phyloP scores from a whole-genome alignment of 257 asterid genomes.

The Fraxinus quadrangulata region DNA sequence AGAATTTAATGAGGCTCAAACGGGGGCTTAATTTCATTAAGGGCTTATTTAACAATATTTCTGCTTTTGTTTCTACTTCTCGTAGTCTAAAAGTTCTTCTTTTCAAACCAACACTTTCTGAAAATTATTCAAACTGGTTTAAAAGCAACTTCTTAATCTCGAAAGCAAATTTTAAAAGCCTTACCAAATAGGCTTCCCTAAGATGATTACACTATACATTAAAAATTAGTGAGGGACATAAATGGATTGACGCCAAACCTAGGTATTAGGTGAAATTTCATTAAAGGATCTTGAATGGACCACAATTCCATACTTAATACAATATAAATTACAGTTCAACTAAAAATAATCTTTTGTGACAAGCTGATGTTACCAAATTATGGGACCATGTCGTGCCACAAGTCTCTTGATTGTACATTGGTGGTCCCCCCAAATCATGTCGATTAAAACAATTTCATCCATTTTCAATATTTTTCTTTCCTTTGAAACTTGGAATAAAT shows the following conservation, averaged over 20 bases:
- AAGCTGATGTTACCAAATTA: slow-evolving; percentile 28
- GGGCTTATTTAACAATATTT: no score
- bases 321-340: slow-evolving; percentile 33
- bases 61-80: no score
- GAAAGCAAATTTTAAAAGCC: no score
- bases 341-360: slow-evolving; percentile 27
- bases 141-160: no score
- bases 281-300: slow-evolving; percentile 11
- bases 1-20: no score
- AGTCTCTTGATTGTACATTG: slow-evolving; percentile 37
- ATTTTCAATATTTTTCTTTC: not conserved
- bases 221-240: not conserved
- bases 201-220: not conserved
- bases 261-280: slow-evolving; percentile 4
- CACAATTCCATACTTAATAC: slow-evolving; percentile 24
- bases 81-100: no score
- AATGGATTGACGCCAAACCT: slow-evolving; percentile 12
- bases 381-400: slow-evolving; percentile 35
- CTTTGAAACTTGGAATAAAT: not conserved
- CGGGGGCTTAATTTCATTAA: no score
- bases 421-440: slow-evolving; percentile 38
- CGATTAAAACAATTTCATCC: slow-evolving; percentile 5
- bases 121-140: no score
- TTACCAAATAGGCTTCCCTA: no score
- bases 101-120: no score